These are phyloP conservation scores for Juglanconis oblonga DNA, from an alignment of 2,329 filamentous ascomycete genomes.

Conservation along the genomic window DNA sequence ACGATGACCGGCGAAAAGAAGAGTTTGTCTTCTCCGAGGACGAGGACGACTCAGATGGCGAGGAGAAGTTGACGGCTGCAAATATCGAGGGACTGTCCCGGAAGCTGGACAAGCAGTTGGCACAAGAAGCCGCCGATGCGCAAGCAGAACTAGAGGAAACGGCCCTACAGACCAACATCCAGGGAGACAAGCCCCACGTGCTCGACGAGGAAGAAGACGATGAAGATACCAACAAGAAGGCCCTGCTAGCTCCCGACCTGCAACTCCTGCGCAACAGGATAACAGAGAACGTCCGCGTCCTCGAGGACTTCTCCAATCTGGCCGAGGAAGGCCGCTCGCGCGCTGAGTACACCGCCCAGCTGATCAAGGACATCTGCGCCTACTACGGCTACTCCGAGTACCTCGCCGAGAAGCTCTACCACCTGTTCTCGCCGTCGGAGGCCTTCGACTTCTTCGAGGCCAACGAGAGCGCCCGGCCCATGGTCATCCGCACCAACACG, in stretches of 20 bases:
- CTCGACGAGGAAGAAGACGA: constrained; percentile 41
- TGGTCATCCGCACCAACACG: constrained; percentile 97
- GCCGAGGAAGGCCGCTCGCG: constrained; percentile 77
- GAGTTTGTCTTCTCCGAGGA: constrained; percentile 91
- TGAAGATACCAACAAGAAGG: constrained; percentile 33
- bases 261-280: constrained; percentile 85
- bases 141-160: constrained; percentile 82
- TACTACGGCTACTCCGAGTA: constrained; percentile 97
- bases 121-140: constrained; percentile 77
- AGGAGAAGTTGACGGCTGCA: constrained; percentile 88
- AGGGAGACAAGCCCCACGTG: constrained; percentile 44
- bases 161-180: constrained; percentile 90
- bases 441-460: constrained; percentile 98
- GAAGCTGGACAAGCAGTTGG: constrained; percentile 75
- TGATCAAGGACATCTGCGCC: constrained; percentile 87
- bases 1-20: constrained; percentile 54
- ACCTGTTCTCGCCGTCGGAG: constrained; percentile 87
- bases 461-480: constrained; percentile 89
- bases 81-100: constrained; percentile 91
- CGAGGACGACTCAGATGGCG: constrained; percentile 81
- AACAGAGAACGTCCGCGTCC: constrained; percentile 86
- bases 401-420: constrained; percentile 93
- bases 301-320: constrained; percentile 83
- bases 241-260: constrained; percentile 79
- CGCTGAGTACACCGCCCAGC: constrained; percentile 80